Conservation (phyloP, 495 filamentous ascomycete genomes). For the Xylaria telfairii region DNA sequence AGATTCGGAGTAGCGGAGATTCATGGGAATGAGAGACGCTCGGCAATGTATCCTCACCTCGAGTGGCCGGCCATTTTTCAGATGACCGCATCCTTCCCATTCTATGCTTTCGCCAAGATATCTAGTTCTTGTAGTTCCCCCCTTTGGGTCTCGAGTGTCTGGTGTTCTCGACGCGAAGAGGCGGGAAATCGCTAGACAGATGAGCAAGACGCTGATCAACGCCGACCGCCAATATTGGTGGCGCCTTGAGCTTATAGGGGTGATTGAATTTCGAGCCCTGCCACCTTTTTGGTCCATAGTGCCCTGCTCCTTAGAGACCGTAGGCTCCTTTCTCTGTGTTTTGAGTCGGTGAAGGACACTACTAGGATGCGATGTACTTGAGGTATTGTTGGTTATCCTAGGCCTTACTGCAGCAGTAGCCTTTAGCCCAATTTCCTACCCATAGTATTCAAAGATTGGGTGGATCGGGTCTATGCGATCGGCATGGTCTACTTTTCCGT, state of each 20-base stretch:
- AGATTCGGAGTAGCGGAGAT: neutral
- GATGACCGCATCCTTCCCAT: conserved; percentile 47
- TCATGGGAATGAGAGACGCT: neutral
- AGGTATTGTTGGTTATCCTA: neutral
- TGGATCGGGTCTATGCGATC: too few relatives aligned
- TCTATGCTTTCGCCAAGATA: conserved; percentile 46
- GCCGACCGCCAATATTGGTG: neutral
- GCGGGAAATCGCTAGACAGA: neutral
- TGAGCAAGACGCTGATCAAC: neutral
- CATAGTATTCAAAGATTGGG: too few relatives aligned
- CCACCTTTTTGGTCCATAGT: neutral
- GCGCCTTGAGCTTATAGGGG: neutral
- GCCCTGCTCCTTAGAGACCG: neutral
- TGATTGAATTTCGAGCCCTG: neutral
- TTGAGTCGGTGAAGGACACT: neutral
- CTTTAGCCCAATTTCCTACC: neutral
- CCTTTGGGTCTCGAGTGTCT: neutral
- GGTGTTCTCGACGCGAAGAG: neutral
- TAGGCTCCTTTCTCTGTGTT: neutral
- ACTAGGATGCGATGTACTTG: neutral
- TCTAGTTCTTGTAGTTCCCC: neutral
- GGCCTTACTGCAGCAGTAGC: neutral
- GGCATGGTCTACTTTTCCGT: too few relatives aligned
- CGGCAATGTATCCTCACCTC: conserved; percentile 37
- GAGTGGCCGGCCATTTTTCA: conserved; percentile 35